phyloP scores from a whole-genome alignment of 2,329 filamentous ascomycete species.

The Bipolaris sorokiniana region DNA sequence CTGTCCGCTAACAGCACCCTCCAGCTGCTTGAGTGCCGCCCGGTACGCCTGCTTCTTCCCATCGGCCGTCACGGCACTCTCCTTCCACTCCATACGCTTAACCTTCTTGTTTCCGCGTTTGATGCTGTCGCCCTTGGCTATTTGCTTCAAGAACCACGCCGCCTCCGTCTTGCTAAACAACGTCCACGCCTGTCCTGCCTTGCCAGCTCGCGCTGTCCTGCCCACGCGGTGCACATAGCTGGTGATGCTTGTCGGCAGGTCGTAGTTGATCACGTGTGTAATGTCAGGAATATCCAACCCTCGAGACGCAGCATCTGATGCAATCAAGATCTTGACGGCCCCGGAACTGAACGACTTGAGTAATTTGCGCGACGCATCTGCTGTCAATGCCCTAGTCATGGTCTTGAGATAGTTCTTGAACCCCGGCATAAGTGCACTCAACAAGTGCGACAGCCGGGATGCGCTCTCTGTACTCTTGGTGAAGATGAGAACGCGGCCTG shows the following conservation, averaged over 20 bases:
- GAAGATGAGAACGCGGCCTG: constrained; percentile 72
- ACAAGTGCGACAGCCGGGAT: constrained; percentile 80
- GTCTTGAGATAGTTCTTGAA: constrained; percentile 67
- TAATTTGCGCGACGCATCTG: constrained; percentile 70
- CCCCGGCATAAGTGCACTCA: constrained; percentile 69
- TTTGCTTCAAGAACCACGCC: constrained; percentile 89
- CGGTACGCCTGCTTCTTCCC: constrained; percentile 53
- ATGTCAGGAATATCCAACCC: constrained; percentile 83
- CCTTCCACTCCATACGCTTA: constrained; percentile 52
- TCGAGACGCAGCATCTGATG: constrained; percentile 90
- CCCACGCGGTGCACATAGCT: constrained; percentile 93
- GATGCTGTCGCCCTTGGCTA: constrained; percentile 65
- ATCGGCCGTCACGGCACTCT: constrained; percentile 50
- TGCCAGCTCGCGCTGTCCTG: constrained; percentile 83
- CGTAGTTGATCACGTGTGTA: constrained; percentile 91
- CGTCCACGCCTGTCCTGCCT: constrained; percentile 80
- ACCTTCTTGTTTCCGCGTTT: constrained; percentile 54
- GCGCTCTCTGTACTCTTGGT: constrained; percentile 89
- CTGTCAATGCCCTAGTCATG: constrained; percentile 79
- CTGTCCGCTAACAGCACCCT: constrained; percentile 61
- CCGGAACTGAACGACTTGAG: constrained; percentile 69
- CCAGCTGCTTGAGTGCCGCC: constrained; percentile 66
- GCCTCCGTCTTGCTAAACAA: constrained; percentile 82
- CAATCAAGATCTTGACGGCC: constrained; percentile 76
- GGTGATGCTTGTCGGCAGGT: constrained; percentile 79